Percentiles rank a stretch among this genome's conserved stretches.
These are phyloP conservation scores for Alternaria alternata DNA, from an alignment of 2,329 filamentous ascomycete genomes.

Conservation along the genomic window DNA sequence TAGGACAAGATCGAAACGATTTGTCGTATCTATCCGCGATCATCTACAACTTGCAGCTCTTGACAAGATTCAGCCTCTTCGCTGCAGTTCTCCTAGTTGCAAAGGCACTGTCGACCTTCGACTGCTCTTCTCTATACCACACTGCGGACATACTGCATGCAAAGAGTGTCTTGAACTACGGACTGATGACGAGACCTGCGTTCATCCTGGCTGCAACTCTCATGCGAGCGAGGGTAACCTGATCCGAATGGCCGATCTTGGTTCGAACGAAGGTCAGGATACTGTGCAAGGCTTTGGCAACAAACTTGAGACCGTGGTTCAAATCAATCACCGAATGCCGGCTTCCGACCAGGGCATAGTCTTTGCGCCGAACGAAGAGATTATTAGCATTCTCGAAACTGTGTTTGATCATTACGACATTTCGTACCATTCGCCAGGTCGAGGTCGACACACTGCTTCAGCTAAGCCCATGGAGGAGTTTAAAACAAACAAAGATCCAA, in stretches of 20 bases:
- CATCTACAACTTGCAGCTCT: conserved; percentile 14
- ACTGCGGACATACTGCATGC: conserved; percentile 43
- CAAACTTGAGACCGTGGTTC: conserved; percentile 35
- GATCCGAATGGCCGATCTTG: conserved; percentile 33
- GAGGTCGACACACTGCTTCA: conserved; percentile 16
- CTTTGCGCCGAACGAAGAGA: conserved; percentile 36
- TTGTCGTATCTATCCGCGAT: conserved; percentile 27
- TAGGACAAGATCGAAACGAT: conserved; percentile 32
- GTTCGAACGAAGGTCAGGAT: conserved; percentile 19
- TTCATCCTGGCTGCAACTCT: conserved; percentile 30
- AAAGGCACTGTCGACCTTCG: conserved; percentile 1
- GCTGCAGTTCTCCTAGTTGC: conserved; percentile 33
- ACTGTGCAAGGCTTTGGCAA: conserved; percentile 39
- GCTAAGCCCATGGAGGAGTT: conserved; percentile 40
- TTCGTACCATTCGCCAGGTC: conserved; percentile 20
- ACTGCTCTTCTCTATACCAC: conserved; percentile 28
- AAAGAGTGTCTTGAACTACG: conserved; percentile 26
- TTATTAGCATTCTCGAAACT: conserved; percentile 23
- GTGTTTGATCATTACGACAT: conserved; percentile 30
- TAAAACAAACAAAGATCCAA: conserved; percentile 32
- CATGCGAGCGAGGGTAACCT: conserved; percentile 25
- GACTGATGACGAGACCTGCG: conserved; percentile 35
- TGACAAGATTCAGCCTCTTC: background rate
- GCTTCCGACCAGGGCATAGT: conserved; percentile 42
- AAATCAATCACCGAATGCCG: conserved; percentile 48